A percentile compares a stretch with the other conserved stretches of the same genome.
These are phyloP conservation scores for Rostrohypoxylon terebratum DNA, from an alignment of 495 filamentous ascomycete genomes.

Conservation along the genomic window DNA sequence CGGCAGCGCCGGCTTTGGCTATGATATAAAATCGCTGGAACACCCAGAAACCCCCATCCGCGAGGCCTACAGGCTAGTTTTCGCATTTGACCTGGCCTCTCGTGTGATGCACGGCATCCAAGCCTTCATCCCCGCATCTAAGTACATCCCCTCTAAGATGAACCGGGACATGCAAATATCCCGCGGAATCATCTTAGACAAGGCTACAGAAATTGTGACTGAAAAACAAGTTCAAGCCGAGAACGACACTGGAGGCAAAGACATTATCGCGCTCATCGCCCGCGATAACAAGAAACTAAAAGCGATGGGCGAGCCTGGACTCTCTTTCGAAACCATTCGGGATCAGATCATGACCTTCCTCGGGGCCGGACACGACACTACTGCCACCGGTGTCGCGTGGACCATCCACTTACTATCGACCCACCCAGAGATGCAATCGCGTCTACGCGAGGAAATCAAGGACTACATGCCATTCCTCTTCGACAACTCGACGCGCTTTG, in stretches of 20 bases:
- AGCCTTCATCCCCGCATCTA: conserved; percentile 57
- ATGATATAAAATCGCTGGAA: conserved; percentile 58
- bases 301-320: conserved; percentile 50
- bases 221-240: conserved; percentile 58
- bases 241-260: conserved; percentile 53
- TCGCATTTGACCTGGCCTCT: conserved; percentile 57
- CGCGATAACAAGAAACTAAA: conserved; percentile 54
- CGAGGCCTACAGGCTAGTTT: conserved; percentile 59
- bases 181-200: conserved; percentile 54
- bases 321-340: conserved; percentile 59
- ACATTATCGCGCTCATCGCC: conserved; percentile 61
- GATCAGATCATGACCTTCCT: conserved; percentile 63
- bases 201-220: conserved; percentile 53
- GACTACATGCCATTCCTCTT: conserved; percentile 58
- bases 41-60: conserved; percentile 56
- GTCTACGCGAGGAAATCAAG: conserved; percentile 52
- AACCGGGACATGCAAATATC: conserved; percentile 59
- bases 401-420: conserved; percentile 51
- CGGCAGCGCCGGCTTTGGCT: conserved; percentile 62
- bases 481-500: conserved; percentile 30
- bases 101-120: conserved; percentile 58
- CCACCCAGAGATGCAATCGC: conserved; percentile 50
- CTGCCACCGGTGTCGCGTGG: conserved; percentile 54
- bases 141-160: conserved; percentile 59
- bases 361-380: conserved; percentile 57